Conservation (phyloP, 768 basidiomycete genomes). For the Coprinopsis marcescibilis region DNA sequence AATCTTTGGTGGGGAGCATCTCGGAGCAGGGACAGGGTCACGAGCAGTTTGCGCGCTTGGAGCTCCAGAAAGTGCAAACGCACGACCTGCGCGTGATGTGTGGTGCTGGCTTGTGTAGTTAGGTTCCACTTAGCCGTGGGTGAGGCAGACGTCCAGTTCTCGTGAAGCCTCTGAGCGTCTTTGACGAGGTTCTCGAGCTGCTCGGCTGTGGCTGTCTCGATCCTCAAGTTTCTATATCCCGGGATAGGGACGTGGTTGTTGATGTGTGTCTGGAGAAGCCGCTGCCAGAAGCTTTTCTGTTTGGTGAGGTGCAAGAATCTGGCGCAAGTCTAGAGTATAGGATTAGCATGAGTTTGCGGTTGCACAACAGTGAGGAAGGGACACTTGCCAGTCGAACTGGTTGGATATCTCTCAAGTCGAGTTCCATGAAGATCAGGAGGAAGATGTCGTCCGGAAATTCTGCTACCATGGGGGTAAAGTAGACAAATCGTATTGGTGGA, state of each 20-base stretch:
- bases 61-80: constrained; percentile 43
- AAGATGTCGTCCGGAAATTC: constrained; percentile 46
- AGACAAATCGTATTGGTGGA: background rate
- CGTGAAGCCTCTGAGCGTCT: constrained; percentile 36
- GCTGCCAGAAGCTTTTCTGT: constrained; percentile 45
- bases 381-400: constrained; percentile 41
- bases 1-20: background rate
- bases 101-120: constrained; percentile 6
- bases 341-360: background rate
- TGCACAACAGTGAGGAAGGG: background rate
- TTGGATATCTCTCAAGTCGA: constrained; percentile 37
- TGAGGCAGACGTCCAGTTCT: constrained; percentile 42
- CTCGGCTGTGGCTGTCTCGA: constrained; percentile 30
- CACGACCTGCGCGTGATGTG: constrained; percentile 29
- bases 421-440: constrained; percentile 35
- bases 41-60: too few species aligned
- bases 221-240: constrained; percentile 21
- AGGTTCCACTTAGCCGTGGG: constrained; percentile 29
- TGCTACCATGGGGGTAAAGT: constrained; percentile 11
- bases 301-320: constrained; percentile 35
- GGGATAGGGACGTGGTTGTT: constrained; percentile 44
- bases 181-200: constrained; percentile 40
- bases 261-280: constrained; percentile 34
- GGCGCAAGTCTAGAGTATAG: constrained; percentile 40
- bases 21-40: too few species aligned